Percentiles rank a stretch among this genome's conserved stretches.
These are phyloP conservation scores for Pythium brachiatum DNA, from an alignment of 352 stramenopile genomes.

Conservation along the genomic window DNA sequence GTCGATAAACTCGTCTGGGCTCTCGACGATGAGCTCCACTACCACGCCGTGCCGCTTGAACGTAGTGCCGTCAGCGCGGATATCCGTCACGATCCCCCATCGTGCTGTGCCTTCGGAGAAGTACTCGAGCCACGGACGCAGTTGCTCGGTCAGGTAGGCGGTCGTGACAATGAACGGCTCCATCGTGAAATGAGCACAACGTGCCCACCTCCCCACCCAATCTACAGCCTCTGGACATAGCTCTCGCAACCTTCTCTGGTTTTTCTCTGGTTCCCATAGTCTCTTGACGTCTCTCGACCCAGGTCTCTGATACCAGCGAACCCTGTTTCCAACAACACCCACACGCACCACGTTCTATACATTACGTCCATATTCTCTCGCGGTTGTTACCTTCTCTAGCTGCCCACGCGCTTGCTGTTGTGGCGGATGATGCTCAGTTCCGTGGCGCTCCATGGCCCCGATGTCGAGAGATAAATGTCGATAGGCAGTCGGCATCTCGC, in stretches of 20 bases:
- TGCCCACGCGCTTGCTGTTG: not conserved
- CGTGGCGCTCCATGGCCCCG: conserved; percentile 11
- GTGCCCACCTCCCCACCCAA: too few species aligned
- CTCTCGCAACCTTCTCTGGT: too few species aligned
- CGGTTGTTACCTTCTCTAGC: not conserved
- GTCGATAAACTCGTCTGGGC: not conserved
- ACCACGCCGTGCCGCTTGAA: not conserved
- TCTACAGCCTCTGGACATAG: too few species aligned
- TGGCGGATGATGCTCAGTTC: conserved; percentile 6
- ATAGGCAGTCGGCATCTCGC: conserved; percentile 11
- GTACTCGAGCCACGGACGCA: not conserved
- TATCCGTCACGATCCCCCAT: not conserved
- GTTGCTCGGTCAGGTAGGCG: not conserved
- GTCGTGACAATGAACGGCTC: not conserved
- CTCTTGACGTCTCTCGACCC: not conserved
- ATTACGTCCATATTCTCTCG: not conserved
- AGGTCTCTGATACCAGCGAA: not conserved
- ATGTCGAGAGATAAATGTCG: conserved; percentile 10
- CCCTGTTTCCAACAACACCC: not conserved
- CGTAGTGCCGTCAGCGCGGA: not conserved
- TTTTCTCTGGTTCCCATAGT: not conserved
- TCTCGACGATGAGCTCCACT: not conserved
- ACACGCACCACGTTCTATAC: not conserved
- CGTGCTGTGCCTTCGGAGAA: not conserved
- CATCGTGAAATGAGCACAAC: not conserved